A percentile compares a stretch with the other conserved stretches of the same genome.
Conservation (phyloP, 2,329 filamentous ascomycete genomes). For the Neoascochyta sp. region DNA sequence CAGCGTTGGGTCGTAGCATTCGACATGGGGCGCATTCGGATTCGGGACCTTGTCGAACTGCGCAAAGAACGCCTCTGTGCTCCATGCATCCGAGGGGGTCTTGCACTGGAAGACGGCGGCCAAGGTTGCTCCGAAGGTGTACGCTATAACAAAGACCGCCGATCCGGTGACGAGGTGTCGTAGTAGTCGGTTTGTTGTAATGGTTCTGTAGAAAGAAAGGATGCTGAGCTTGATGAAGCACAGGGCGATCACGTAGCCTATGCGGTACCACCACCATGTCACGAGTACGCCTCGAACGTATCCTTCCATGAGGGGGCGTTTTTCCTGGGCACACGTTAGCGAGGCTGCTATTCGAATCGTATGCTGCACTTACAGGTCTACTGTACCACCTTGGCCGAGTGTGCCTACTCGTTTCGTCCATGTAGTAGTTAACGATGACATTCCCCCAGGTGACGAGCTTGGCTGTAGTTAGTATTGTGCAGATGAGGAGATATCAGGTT, state of each 20-base stretch:
- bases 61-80: constrained; percentile 25
- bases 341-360: too few species aligned
- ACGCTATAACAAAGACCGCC: constrained; percentile 30
- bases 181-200: constrained; percentile 33
- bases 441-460: constrained; percentile 37
- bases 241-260: constrained; percentile 27
- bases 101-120: constrained; percentile 34
- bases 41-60: constrained; percentile 26
- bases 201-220: constrained; percentile 35
- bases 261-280: constrained; percentile 36
- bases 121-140: constrained; percentile 26
- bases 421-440: constrained; percentile 35
- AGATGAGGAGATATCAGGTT: too few species aligned
- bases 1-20: constrained; percentile 32
- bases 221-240: constrained; percentile 34
- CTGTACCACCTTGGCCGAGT: constrained; percentile 23
- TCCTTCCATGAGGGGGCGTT: constrained; percentile 20
- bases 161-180: constrained; percentile 27
- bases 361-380: constrained; percentile 19
- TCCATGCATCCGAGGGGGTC: constrained; percentile 28
- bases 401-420: constrained; percentile 28
- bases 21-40: constrained; percentile 14
- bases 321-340: constrained; percentile 23
- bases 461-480: too few species aligned
- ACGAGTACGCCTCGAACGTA: constrained; percentile 28